phyloP scores from a whole-genome alignment of 2,329 filamentous ascomycete species.

The Phaeosphaeria sp. region DNA sequence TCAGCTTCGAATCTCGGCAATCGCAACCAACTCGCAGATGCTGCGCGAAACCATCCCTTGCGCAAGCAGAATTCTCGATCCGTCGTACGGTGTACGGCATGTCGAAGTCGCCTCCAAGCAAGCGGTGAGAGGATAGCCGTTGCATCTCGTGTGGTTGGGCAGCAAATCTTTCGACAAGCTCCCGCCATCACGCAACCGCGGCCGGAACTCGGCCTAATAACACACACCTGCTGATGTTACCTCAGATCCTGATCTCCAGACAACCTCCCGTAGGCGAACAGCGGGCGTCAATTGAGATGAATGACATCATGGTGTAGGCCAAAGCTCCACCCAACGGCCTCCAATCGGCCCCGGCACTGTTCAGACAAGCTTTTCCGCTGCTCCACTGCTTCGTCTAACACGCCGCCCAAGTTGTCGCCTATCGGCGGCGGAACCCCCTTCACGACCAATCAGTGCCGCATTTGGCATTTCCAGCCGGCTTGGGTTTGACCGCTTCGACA shows the following conservation, averaged over 20 bases:
- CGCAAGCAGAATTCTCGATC: background rate
- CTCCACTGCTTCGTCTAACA: background rate
- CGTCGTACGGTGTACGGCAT: background rate
- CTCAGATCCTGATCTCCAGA: constrained; percentile 1
- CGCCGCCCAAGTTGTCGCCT: constrained; percentile 3
- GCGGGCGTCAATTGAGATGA: background rate
- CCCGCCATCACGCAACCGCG: background rate
- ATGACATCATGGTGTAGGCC: constrained; percentile 6
- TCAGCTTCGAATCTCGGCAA: constrained; percentile 1
- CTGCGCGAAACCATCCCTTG: constrained; percentile 3
- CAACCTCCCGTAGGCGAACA: background rate
- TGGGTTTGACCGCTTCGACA: background rate
- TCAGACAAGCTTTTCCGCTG: constrained; percentile 6
- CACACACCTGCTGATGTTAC: background rate
- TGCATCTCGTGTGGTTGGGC: constrained; percentile 1
- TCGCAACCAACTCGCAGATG: background rate
- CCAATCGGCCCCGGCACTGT: background rate
- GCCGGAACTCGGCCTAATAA: constrained; percentile 3
- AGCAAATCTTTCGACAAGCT: background rate
- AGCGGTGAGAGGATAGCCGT: constrained; percentile 1
- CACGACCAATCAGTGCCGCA: background rate
- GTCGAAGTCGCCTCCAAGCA: background rate
- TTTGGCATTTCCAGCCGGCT: background rate
- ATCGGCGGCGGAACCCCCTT: background rate
- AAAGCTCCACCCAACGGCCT: background rate